Base-by-base conservation (phyloP, 768 basidiomycete genomes). In the Daedaleopsis sinensis region DNA sequence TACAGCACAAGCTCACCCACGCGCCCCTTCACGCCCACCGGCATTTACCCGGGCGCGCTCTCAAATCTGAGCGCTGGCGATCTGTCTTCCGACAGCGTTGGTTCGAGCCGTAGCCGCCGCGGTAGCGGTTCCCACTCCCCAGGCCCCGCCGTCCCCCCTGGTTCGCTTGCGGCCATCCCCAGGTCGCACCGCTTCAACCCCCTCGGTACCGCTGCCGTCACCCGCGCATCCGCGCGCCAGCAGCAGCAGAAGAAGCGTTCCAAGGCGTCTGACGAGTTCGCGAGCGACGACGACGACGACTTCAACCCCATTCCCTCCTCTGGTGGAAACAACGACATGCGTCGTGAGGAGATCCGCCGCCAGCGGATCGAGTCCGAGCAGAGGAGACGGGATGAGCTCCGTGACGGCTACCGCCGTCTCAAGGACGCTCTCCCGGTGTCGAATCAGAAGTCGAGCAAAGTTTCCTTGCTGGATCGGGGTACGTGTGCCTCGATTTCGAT, bases 341-440 rank as follows among this genome's bases (percentile, higher is more conserved):
- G 92, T 76, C 90, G 93, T 72, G 93, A 94, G 80, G 91, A 91
- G 58, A 91, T 94, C 69, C 91, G 93, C 73, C 87, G 87, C 72
- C 92, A 94, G 79, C 91, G 93, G 77, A 94, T 94, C 79, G 93
- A 94, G 81, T 93, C 92, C 24, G 93, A 94, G 80, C 91, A 96
- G 81, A 82, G 93, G 67, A 84, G 94, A 67, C 86, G 94, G 42
- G 93, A 96, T 69, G 94, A 96, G 77, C 90, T 96, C 72, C 82
- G 94, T 58, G 94, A 96, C 59, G 94, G 93, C 62, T 96, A 96
- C 77, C 85, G 88, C 68, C 85, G 90, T 60, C 87, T 96, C 78
- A 94, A 93, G 84, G 90, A 93, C 69, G 89, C 88, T 58, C 87
- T 96, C 68, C 94, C 94, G 32, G 82, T 88, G 61, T 91, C 89